Evolutionary conservation across 306 rosid genomes (phyloP), one percentile per base, ranked within the genome.

Genomic region (Amphicarpaea edgeworthii): DNA sequence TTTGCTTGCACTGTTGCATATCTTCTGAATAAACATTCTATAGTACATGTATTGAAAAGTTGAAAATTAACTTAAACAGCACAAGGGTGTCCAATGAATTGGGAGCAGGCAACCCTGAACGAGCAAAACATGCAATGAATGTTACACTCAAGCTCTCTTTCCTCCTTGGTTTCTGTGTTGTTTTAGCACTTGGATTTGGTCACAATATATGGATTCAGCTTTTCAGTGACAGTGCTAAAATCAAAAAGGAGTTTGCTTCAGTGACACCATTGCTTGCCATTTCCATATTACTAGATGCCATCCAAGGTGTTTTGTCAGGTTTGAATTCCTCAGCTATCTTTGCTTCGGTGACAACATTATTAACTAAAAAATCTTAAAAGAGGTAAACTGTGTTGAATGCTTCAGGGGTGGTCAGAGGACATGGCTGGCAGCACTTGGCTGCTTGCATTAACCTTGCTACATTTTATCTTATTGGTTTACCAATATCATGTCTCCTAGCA

Each of bases 291-390:
- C 67, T 81, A 3, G 98, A 94, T 80, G 73, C 96, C 8, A 16
- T 90, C 16, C 96, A 94, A 83, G 93, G 97, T 50, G 90, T 91
- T 70, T 82, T 94, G 79, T 87, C 97, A 91, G 96, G 98, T 94
- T 74, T 10, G 77, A 23, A 62, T 45, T 68, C 65, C 28, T 60
- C 24, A 23, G 24, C 47, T 51, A 6, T 43, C 17, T 34, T 59
- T 34, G 3, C 7, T 34, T 34, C 5, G 1, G 4, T 34, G 38
- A 34, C n/a, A 34, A 50, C 32, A 2, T 2, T 28, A 28, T 38
- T 14, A 77, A 9, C 26, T 67, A 45, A 41, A 17, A 12, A n/a
- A 30, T 21, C 30, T 49, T 72, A n/a, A n/a, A 2, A 8, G 11
- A 8, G 15, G 8, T 32, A 51, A 70, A 10, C 2, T 75, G 60